phyloP scores from a whole-genome alignment of 2,329 filamentous ascomycete species.

The Colletotrichum tropicale region DNA sequence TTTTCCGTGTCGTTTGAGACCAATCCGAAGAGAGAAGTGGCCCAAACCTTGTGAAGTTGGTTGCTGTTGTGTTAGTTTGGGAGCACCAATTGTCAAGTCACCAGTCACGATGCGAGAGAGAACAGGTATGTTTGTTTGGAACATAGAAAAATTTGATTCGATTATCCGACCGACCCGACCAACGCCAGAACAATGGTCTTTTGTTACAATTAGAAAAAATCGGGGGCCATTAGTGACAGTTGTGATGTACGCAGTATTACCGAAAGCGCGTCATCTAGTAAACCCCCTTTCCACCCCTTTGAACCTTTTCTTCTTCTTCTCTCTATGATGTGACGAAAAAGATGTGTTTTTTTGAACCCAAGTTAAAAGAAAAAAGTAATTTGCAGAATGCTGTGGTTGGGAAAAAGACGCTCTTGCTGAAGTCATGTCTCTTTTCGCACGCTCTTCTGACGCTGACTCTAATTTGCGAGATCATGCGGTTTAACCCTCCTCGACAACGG shows the following conservation, averaged over 20 bases:
- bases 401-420: neutral
- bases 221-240: constrained; percentile 6
- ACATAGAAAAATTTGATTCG: neutral
- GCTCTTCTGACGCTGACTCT: neutral
- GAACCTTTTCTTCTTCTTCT: neutral
- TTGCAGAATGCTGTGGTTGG: neutral
- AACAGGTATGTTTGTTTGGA: neutral
- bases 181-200: constrained; percentile 12
- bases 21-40: neutral
- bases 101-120: neutral
- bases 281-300: neutral
- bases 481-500: constrained; percentile 22
- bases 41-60: too few relatives aligned
- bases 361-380: neutral
- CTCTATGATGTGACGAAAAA: neutral
- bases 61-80: neutral
- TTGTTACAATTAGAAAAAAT: constrained; percentile 1
- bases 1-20: neutral
- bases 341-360: neutral
- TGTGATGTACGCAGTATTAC: neutral
- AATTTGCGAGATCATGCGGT: neutral
- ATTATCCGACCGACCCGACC: constrained; percentile 8
- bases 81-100: neutral
- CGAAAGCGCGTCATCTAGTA: neutral
- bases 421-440: neutral